phyloP scores from a whole-genome alignment of 306 rosid species.

The Dalbergia cultrata region DNA sequence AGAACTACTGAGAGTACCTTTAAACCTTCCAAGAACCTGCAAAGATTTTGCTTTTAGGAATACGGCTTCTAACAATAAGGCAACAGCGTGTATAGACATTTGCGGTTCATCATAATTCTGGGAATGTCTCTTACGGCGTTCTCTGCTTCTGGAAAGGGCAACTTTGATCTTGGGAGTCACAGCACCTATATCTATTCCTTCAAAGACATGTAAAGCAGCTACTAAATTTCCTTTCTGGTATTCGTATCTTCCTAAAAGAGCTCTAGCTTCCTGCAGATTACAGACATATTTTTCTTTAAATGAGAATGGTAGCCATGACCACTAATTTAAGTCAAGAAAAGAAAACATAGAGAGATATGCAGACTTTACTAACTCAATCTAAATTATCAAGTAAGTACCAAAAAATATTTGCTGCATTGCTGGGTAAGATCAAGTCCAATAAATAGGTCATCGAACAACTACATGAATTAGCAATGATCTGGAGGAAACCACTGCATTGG shows the following conservation, averaged over 20 bases:
- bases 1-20: slow-evolving; percentile 62
- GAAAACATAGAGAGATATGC: background rate
- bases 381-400: background rate
- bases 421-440: slow-evolving; percentile 4
- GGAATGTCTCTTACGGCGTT: slow-evolving; percentile 62
- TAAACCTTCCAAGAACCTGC: slow-evolving; percentile 77
- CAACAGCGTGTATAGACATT: slow-evolving; percentile 77
- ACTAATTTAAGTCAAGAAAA: slow-evolving; percentile 31
- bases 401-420: background rate
- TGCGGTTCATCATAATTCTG: slow-evolving; percentile 60
- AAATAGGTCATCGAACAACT: slow-evolving; percentile 5
- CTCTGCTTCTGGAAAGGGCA: slow-evolving; percentile 69
- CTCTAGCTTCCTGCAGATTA: slow-evolving; percentile 91
- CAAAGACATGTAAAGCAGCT: slow-evolving; percentile 91
- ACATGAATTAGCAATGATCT: slow-evolving; percentile 17
- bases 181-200: slow-evolving; percentile 75
- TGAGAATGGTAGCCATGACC: slow-evolving; percentile 9
- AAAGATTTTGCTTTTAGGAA: slow-evolving; percentile 86
- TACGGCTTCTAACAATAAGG: slow-evolving; percentile 84
- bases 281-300: slow-evolving; percentile 37
- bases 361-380: background rate
- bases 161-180: slow-evolving; percentile 75
- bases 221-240: slow-evolving; percentile 93
- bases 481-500: slow-evolving; percentile 26
- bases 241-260: slow-evolving; percentile 88